These are phyloP conservation scores for Geotrichum fermentans DNA, from an alignment of 1,139 yeast species.

Conservation along the genomic window DNA sequence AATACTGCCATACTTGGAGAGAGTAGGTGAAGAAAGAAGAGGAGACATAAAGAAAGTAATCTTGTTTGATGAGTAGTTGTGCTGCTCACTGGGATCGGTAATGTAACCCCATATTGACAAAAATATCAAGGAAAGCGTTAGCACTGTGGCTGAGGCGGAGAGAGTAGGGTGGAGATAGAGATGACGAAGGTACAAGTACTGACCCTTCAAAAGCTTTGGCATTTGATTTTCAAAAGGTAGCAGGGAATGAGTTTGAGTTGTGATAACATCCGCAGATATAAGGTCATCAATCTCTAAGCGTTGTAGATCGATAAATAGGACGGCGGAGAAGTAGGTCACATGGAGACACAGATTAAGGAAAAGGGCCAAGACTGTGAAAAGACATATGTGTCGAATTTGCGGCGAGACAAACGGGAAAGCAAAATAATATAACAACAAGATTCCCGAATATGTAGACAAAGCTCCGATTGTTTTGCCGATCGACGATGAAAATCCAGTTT, in stretches of 20 bases:
- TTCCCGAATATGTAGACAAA: conserved; percentile 29
- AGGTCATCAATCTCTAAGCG: conserved; percentile 58
- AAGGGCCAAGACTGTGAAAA: conserved; percentile 43
- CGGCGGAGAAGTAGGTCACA: conserved; percentile 58
- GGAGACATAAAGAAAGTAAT: conserved; percentile 15
- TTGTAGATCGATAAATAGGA: conserved; percentile 60
- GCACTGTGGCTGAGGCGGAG: conserved; percentile 11
- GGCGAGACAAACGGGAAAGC: conserved; percentile 27
- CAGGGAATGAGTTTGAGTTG: not conserved
- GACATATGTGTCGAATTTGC: conserved; percentile 40
- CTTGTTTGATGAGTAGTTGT: conserved; percentile 13
- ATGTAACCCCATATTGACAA: conserved; percentile 10
- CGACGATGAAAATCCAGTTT: conserved; percentile 36
- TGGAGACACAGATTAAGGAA: conserved; percentile 55
- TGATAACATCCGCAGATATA: not conserved
- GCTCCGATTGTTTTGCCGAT: conserved; percentile 39
- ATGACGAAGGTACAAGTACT: conserved; percentile 9
- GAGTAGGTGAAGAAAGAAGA: conserved; percentile 7
- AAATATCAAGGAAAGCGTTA: conserved; percentile 3
- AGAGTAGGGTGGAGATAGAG: conserved; percentile 14
- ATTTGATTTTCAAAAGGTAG: not conserved
- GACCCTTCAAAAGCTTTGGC: conserved; percentile 6
- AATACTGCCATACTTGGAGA: conserved; percentile 7
- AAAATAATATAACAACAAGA: conserved; percentile 28
- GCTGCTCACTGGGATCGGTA: conserved; percentile 13